Conservation (phyloP, 495 filamentous ascomycete species). For the Xylaria sp. region DNA sequence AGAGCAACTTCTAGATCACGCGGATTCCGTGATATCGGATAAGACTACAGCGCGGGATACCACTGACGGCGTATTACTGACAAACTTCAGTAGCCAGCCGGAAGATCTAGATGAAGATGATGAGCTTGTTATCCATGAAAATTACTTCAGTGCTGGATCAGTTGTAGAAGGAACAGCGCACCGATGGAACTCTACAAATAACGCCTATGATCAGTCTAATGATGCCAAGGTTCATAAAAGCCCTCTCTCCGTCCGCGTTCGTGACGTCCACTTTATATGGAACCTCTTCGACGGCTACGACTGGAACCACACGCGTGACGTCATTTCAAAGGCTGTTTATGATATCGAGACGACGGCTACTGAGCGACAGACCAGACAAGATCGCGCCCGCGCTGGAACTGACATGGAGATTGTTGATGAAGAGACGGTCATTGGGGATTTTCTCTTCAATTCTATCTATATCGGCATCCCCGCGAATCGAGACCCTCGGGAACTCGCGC, state of each 20-base stretch:
- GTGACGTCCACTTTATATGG: conserved; percentile 94
- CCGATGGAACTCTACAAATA: conserved; percentile 77
- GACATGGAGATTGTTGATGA: conserved; percentile 72
- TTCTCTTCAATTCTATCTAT: conserved; percentile 98
- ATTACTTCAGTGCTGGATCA: conserved; percentile 75
- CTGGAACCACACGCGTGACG: conserved; percentile 86
- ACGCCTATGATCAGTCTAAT: conserved; percentile 72
- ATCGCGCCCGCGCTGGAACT: conserved; percentile 49
- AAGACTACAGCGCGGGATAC: conserved; percentile 55
- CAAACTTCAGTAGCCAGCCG: conserved; percentile 43
- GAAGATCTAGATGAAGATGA: conserved; percentile 37
- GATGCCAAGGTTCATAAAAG: conserved; percentile 66
- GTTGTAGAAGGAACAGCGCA: conserved; percentile 72
- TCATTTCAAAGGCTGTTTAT: conserved; percentile 83
- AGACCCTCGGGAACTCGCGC: conserved; percentile 79
- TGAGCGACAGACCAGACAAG: conserved; percentile 65
- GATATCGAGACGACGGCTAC: conserved; percentile 82
- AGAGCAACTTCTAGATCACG: conserved; percentile 52
- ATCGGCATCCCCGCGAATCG: conserved; percentile 88
- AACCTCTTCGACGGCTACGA: conserved; percentile 98
- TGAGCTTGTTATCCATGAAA: conserved; percentile 73
- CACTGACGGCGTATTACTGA: conserved; percentile 64
- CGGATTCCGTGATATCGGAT: conserved; percentile 44
- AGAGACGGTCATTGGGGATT: conserved; percentile 88
- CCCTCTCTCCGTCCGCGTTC: conserved; percentile 78